Conservation (phyloP, 2,329 filamentous ascomycete species). For the Aspergillus quadricinctus region DNA sequence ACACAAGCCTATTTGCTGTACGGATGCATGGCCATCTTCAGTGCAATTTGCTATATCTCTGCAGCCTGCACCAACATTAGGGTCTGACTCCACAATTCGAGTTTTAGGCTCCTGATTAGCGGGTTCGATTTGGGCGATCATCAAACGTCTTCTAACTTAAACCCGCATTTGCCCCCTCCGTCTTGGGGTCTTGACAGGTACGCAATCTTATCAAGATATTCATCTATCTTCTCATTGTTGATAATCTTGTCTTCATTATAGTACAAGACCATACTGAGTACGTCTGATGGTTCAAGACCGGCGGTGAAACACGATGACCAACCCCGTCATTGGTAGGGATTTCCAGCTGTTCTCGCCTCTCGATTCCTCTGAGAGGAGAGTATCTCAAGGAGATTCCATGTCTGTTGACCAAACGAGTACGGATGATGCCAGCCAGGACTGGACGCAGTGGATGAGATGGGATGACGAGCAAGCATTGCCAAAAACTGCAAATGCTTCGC, state of each 20-base stretch:
- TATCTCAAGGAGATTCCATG: constrained; percentile 14
- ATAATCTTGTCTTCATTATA: constrained; percentile 1
- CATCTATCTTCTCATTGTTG: background rate
- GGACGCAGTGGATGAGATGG: constrained; percentile 46
- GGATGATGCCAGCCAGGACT: constrained; percentile 35
- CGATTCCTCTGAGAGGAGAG: constrained; percentile 15
- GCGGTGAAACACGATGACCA: constrained; percentile 19
- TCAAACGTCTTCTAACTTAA: constrained; percentile 10
- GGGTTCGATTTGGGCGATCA: constrained; percentile 11
- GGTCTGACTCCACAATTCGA: constrained; percentile 12
- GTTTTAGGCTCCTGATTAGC: constrained; percentile 11
- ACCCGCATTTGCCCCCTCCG: constrained; percentile 2
- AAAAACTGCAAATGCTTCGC: constrained; percentile 24
- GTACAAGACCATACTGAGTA: background rate
- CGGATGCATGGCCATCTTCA: background rate
- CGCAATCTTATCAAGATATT: background rate
- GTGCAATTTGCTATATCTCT: background rate
- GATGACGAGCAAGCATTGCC: constrained; percentile 32
- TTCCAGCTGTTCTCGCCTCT: constrained; percentile 32
- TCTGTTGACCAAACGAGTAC: constrained; percentile 16
- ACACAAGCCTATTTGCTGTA: background rate
- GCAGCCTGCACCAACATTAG: background rate
- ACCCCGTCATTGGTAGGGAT: constrained; percentile 26
- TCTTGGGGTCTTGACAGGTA: constrained; percentile 6
- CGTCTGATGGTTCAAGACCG: constrained; percentile 15